Evolutionary conservation across 2,329 filamentous ascomycete species (phyloP).

Genomic region (Epicoccum sorghinum): DNA sequence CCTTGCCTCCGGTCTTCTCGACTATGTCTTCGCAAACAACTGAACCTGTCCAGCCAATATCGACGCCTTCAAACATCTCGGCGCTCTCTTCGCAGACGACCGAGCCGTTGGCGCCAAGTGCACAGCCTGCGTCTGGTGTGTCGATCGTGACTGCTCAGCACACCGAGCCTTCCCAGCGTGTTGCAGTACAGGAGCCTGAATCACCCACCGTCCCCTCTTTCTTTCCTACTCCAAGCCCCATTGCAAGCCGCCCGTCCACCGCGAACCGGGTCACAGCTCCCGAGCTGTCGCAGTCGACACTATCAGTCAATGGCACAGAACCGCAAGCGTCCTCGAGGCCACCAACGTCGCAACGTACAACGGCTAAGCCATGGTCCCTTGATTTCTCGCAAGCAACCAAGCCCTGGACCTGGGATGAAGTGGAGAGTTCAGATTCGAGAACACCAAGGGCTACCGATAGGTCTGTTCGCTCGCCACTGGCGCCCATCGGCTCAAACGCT

Average conservation of each 20-base stretch:
- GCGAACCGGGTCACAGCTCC: constrained; percentile 28
- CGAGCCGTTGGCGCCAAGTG: constrained; percentile 33
- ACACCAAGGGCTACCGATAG: constrained; percentile 2
- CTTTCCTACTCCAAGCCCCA: constrained; percentile 30
- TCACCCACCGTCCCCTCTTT: constrained; percentile 43
- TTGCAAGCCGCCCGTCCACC: constrained; percentile 35
- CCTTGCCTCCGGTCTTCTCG: constrained; percentile 25
- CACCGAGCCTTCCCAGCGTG: constrained; percentile 35
- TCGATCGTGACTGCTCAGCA: constrained; percentile 36
- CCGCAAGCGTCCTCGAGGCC: constrained; percentile 39
- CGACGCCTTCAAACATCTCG: constrained; percentile 24
- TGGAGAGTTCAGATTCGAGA: constrained; percentile 10
- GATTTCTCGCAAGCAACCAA: constrained; percentile 53
- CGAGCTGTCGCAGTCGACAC: constrained; percentile 33
- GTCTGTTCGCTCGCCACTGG: constrained; percentile 32
- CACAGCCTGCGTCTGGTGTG: constrained; percentile 23
- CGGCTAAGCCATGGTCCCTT: constrained; percentile 33
- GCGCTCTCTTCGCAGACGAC: constrained; percentile 30
- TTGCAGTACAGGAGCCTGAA: constrained; percentile 32
- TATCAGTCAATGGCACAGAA: constrained; percentile 37
- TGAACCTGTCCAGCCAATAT: constrained; percentile 26
- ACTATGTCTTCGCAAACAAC: constrained; percentile 25
- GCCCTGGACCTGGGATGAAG: constrained; percentile 56
- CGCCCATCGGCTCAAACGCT: constrained; percentile 31
- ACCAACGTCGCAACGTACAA: constrained; percentile 36